These are phyloP conservation scores for Fusarium fujikuroi DNA, from an alignment of 2,329 filamentous ascomycete genomes.

Conservation along the genomic window DNA sequence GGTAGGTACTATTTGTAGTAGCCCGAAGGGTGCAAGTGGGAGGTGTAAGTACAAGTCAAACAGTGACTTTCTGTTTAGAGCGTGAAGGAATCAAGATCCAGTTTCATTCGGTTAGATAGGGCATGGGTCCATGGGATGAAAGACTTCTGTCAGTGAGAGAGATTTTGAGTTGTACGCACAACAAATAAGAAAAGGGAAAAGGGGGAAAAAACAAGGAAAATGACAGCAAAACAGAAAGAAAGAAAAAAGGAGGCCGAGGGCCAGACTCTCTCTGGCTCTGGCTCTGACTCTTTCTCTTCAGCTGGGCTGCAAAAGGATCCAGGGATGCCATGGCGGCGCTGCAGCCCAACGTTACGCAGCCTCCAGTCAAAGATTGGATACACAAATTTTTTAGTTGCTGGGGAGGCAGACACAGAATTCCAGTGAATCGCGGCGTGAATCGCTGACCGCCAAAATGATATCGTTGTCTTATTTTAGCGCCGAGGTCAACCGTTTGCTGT, in stretches of 20 bases:
- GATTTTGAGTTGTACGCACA: slow-evolving; percentile 1
- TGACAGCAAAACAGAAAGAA: background rate
- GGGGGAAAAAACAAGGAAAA: background rate
- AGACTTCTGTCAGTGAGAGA: background rate
- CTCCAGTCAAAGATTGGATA: slow-evolving; percentile 26
- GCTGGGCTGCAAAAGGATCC: slow-evolving; percentile 24
- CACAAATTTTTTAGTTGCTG: slow-evolving; percentile 33
- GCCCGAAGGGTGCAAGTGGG: slow-evolving; percentile 16
- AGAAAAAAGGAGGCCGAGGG: slow-evolving; percentile 6
- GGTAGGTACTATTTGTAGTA: background rate
- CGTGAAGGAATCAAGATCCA: slow-evolving; percentile 1
- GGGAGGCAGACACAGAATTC: slow-evolving; percentile 29
- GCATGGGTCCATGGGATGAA: slow-evolving; percentile 7
- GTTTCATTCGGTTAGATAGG: slow-evolving; percentile 5
- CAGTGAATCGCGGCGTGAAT: slow-evolving; percentile 15
- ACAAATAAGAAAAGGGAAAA: background rate
- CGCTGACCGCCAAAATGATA: slow-evolving; percentile 33
- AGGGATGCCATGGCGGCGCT: slow-evolving; percentile 29
- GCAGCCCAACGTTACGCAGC: slow-evolving; percentile 40
- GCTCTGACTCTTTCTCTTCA: slow-evolving; percentile 16
- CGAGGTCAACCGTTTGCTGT: background rate
- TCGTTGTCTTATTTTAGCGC: slow-evolving; percentile 13
- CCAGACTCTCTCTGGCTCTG: slow-evolving; percentile 2
- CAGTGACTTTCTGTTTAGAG: slow-evolving; percentile 17
- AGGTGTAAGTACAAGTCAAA: slow-evolving; percentile 16